phyloP scores from a whole-genome alignment of 1,284 basidiomycete species.

The Cryptococcus maquisensis region DNA sequence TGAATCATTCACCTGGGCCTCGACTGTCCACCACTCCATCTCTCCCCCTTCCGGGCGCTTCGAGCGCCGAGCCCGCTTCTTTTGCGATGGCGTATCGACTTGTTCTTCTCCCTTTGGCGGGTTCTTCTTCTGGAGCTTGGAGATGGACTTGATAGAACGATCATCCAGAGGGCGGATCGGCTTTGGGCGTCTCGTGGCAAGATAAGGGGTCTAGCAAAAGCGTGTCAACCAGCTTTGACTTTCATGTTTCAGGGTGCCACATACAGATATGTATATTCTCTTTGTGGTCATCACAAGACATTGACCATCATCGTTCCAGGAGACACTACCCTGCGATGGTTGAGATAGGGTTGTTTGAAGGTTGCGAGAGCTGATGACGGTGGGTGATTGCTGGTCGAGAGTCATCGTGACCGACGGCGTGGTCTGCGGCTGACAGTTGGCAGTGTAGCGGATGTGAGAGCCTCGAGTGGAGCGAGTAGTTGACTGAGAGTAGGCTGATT shows the following conservation, averaged over 20 bases:
- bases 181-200: not conserved
- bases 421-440: no score
- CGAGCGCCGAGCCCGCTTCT: no score
- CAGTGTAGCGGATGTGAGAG: not conserved
- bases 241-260: not conserved
- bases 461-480: not conserved
- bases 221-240: not conserved
- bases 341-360: not conserved
- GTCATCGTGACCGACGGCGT: not conserved
- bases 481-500: no score
- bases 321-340: conserved; percentile 14
- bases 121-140: no score
- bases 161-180: not conserved
- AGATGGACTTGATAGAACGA: not conserved
- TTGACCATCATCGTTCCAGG: conserved; percentile 44
- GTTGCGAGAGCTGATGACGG: not conserved
- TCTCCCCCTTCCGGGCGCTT: conserved; percentile 23
- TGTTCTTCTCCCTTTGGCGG: no score
- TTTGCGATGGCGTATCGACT: no score
- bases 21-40: conserved; percentile 26
- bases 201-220: not conserved
- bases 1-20: not conserved
- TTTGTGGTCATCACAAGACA: conserved; percentile 28
- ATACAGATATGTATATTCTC: conserved; percentile 25
- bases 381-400: not conserved